Evolutionary conservation across 2,329 filamentous ascomycete species (phyloP), one percentile per base, ranked within the genome.

Genomic region (Penicillium sp.): DNA sequence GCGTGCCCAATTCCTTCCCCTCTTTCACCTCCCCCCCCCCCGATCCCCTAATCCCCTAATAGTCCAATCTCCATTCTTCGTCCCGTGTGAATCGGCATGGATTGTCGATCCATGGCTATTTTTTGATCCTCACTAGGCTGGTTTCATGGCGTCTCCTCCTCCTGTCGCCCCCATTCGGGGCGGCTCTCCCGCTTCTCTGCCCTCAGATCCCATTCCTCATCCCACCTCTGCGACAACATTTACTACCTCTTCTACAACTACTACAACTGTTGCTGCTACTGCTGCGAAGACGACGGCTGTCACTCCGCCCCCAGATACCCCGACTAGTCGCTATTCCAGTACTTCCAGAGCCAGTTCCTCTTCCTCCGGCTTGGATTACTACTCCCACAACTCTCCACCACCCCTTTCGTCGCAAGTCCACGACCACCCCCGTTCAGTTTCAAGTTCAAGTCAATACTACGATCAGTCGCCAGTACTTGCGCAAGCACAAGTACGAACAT

Each of bases 371-470:
- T 19, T 58, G 38, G 56, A 58, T 26, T 57, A 64, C 61, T 58
- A 62, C 45, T 64, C 52, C 33, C 37, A 52, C 52, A 56, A 55
- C 54, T 62, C 61, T 56, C 51, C 49, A 25, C 59, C 19, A 43
- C 45, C 46, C 52, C 52, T 40, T 22, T 42, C 49, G 11, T 43
- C 60, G 42, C 53, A 55, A 37, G 26, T 46, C 22, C 13, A 33
- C 33, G 28, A 46, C 7, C 53, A 55, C 19, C 40, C 25, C 74
- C 60, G 71, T 79, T 60, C 71, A 78, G 43, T 78, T 80, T 63
- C 76, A 79, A 57, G 45, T 54, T 46, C 64, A 38, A 52, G 37
- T n/a, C 38, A 30, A n/a, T 13, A 13, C n/a, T 37, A 54, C 38
- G 38, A 43, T 54, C 52, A 33, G 25, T 30, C 38, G n/a, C 37